A percentile compares a stretch with the other conserved stretches of the same genome.
phyloP scores from a whole-genome alignment of 306 rosid species.

The Oemleria cerasiformis region DNA sequence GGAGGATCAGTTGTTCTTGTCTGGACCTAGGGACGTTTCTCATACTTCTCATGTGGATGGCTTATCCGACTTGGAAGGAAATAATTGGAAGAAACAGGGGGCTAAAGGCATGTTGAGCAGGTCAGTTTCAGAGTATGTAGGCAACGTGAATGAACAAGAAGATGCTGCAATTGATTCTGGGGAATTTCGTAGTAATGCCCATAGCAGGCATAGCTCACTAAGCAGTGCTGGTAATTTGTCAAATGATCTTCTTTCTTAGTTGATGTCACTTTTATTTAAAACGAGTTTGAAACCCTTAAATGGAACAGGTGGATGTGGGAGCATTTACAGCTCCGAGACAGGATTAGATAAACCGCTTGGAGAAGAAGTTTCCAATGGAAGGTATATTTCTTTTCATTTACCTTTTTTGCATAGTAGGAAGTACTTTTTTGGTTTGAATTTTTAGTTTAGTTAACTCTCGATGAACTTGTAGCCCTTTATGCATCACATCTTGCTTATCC shows the following conservation, averaged over 20 bases:
- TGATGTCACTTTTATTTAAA: slow-evolving; percentile 13
- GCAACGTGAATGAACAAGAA: slow-evolving; percentile 38
- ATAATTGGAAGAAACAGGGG: slow-evolving; percentile 45
- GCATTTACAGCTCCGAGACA: slow-evolving; percentile 44
- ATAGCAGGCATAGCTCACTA: slow-evolving; percentile 62
- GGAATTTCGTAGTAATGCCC: slow-evolving; percentile 46
- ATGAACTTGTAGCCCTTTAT: not conserved
- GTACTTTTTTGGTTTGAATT: not conserved
- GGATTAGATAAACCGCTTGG: slow-evolving; percentile 47
- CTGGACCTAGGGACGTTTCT: slow-evolving; percentile 39
- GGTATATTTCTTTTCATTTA: slow-evolving; percentile 31
- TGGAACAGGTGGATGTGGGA: slow-evolving; percentile 60
- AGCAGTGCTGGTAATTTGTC: slow-evolving; percentile 55
- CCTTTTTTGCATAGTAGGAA: not conserved
- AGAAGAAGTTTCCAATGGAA: slow-evolving; percentile 54
- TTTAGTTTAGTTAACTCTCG: not conserved
- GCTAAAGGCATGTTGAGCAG: slow-evolving; percentile 33
- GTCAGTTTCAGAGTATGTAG: slow-evolving; percentile 42
- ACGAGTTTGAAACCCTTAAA: slow-evolving; percentile 9
- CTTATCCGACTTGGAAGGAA: slow-evolving; percentile 42
- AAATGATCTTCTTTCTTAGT: slow-evolving; percentile 6
- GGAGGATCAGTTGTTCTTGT: slow-evolving; percentile 39
- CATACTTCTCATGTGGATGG: slow-evolving; percentile 45
- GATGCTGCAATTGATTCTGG: slow-evolving; percentile 35
- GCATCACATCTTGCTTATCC: not conserved